Conservation (phyloP, 208 protist genomes). For the Acanthamoeba healyi region DNA sequence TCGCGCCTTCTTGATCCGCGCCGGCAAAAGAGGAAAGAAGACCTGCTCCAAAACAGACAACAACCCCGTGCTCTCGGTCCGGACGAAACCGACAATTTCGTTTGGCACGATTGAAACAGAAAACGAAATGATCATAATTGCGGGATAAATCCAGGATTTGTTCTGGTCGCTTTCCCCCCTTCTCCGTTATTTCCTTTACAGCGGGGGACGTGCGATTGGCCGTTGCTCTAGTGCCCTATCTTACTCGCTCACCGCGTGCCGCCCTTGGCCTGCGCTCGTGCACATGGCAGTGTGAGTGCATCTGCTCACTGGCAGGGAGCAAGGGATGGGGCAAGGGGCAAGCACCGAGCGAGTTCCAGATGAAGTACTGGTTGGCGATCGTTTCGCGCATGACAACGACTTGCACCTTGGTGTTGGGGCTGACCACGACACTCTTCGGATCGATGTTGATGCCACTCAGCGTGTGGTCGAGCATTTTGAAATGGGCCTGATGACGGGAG, state of each 20-base stretch:
- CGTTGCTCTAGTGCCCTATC: neutral
- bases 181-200: neutral
- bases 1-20: neutral
- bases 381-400: conserved; percentile 21
- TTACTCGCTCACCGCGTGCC: conserved; percentile 2
- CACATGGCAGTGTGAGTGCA: neutral
- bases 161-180: neutral
- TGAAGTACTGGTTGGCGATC: conserved; percentile 49
- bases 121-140: too few relatives aligned
- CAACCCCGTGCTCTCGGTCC: too few relatives aligned
- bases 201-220: neutral
- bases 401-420: conserved; percentile 48
- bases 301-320: too few relatives aligned
- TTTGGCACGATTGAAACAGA: too few relatives aligned
- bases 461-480: conserved; percentile 33
- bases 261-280: neutral
- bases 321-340: neutral
- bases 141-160: too few relatives aligned
- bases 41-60: too few relatives aligned
- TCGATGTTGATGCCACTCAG: conserved; percentile 58
- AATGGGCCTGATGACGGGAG: neutral
- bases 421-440: neutral
- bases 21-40: too few relatives aligned
- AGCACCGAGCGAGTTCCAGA: conserved; percentile 62
- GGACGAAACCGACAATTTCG: too few relatives aligned